Evolutionary conservation across 1,139 yeast genomes (phyloP), one percentile per base, ranked within the genome.

Genomic region (Suhomyces chickasaworum): DNA sequence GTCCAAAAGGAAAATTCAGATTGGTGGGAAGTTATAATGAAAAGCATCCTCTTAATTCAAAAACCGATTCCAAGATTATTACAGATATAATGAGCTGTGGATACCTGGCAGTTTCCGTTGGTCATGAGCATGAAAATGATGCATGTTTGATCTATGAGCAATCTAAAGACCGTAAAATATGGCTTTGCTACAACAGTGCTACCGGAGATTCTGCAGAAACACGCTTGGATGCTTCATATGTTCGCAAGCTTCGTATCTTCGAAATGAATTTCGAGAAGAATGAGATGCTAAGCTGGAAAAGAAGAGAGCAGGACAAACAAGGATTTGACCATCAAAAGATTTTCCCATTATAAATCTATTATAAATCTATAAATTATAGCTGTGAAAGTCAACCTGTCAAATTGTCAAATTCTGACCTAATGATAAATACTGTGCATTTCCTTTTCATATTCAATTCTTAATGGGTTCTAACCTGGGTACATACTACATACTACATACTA

Each of bases 51-150:
- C 60, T 78, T 23, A 55, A 60, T 29, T 55, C 71, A n/a, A 57
- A 59, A 17, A 67, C 78, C 2, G 70, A 69, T 52, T 53, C 58
- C 12, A 65, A 68, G 38, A 61, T 69, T 41, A 62, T 66, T 41
- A 67, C 67, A 39, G 79, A 74, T 53, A 65, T 74, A 27, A 56
- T 66, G 30, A 61, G 61, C 44, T 63, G 71, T 45, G 71, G 72
- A 7, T 73, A 73, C 54, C 61, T 70, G 37, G 81, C 69, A 0
- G 69, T 78, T 12, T 69, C 78, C 13, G 83, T 78, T 21, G 83
- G 83, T 7, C 79, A 77, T 51, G 84, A 80, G 52, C 83, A 78
- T 55, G 78, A 72, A 37, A 80, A 79, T 56, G 83, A 79, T 52
- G 81, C 81, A 12, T 80, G 84, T 54, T 44, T 55, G 22, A 44